Evolutionary conservation across 2,329 filamentous ascomycete genomes (phyloP).

Genomic region (Sclerotiophoma versabilis): DNA sequence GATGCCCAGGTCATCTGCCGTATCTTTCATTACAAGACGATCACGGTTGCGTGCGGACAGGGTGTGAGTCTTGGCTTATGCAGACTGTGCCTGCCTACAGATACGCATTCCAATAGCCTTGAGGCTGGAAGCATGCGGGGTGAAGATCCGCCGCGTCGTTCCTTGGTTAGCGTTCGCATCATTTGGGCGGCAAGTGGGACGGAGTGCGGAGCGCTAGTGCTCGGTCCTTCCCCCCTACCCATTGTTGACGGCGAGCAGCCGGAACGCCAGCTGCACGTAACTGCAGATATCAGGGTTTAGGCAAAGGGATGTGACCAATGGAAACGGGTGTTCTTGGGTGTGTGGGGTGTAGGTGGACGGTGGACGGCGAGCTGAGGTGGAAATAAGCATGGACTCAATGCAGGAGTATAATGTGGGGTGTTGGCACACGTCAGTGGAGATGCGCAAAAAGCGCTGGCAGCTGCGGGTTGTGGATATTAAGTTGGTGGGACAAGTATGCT

Average conservation of each 20-base stretch:
- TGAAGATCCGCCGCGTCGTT: not conserved
- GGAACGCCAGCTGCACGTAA: not conserved
- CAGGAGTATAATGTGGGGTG: not conserved
- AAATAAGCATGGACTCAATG: not conserved
- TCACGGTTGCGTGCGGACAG: no score
- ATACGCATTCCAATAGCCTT: not conserved
- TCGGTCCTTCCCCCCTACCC: not conserved
- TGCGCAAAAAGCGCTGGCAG: no score
- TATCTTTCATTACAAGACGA: not conserved
- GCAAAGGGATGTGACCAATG: not conserved
- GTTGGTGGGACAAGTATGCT: not conserved
- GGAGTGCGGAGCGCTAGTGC: not conserved
- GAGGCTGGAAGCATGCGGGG: not conserved
- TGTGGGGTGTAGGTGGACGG: not conserved
- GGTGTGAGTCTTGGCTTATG: no score
- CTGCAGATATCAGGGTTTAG: not conserved
- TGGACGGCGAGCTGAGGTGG: slow-evolving; percentile 1
- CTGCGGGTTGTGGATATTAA: not conserved
- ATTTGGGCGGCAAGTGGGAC: not conserved
- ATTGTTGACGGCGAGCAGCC: not conserved
- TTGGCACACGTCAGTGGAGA: not conserved
- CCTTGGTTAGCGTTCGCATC: not conserved
- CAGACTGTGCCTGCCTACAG: not conserved
- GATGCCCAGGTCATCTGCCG: not conserved
- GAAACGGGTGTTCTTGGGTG: not conserved